Conservation (phyloP, 306 rosid species). For the Sophora flavescens region DNA sequence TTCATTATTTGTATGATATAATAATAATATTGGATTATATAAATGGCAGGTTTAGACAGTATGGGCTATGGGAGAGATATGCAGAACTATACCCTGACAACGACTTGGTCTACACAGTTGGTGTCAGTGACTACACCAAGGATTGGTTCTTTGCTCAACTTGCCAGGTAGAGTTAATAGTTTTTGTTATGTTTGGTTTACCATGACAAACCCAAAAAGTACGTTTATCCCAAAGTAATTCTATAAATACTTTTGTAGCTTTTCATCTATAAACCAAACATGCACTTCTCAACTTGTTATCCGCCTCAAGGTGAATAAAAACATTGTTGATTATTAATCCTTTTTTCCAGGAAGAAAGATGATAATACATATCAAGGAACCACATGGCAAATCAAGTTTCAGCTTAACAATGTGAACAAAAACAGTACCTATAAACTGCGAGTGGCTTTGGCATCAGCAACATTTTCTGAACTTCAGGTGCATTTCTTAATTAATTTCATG, state of each 20-base stretch:
- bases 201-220: no score
- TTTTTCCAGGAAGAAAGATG: slow-evolving; percentile 67
- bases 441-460: slow-evolving; percentile 88
- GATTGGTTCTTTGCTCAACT: slow-evolving; percentile 98
- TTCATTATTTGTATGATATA: background rate
- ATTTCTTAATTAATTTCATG: background rate
- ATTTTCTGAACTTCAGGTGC: slow-evolving; percentile 82
- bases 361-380: slow-evolving; percentile 82
- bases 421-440: slow-evolving; percentile 66
- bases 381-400: slow-evolving; percentile 91
- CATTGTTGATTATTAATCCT: background rate
- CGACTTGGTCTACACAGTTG: slow-evolving; percentile 79
- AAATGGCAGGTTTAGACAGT: slow-evolving; percentile 78
- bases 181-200: no score
- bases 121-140: slow-evolving; percentile 68
- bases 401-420: slow-evolving; percentile 57
- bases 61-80: slow-evolving; percentile 95
- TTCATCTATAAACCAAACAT: no score
- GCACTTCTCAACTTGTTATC: no score
- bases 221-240: no score
- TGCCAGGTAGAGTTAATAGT: slow-evolving; percentile 62
- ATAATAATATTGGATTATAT: background rate
- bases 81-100: slow-evolving; percentile 76
- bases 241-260: no score
- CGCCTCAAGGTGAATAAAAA: background rate